Evolutionary conservation across 106 monocot species (phyloP).

Genomic region (Platanthera zijinensis): DNA sequence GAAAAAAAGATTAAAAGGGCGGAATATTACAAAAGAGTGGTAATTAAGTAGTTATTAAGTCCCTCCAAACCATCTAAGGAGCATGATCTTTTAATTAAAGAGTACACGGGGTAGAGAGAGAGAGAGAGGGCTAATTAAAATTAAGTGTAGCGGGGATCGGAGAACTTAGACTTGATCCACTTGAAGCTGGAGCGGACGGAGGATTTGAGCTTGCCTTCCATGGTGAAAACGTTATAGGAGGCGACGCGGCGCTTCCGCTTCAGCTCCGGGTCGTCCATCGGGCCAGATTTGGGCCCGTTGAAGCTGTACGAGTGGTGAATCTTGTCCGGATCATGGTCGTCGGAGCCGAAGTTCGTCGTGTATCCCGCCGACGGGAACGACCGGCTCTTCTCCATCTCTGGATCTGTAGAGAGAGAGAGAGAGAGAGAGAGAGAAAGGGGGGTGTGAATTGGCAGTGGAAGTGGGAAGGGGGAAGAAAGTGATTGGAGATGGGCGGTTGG

Average conservation of each 20-base stretch:
- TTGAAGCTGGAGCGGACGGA: constrained; percentile 40
- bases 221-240: constrained; percentile 36
- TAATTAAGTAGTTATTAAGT: neutral
- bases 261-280: constrained; percentile 25
- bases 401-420: neutral
- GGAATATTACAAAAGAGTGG: neutral
- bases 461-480: neutral
- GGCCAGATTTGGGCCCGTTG: constrained; percentile 34
- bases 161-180: constrained; percentile 60
- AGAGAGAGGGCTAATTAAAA: neutral
- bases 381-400: constrained; percentile 46
- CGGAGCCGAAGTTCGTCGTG: constrained; percentile 23
- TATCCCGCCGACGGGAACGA: constrained; percentile 26
- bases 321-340: constrained; percentile 4
- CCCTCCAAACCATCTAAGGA: neutral
- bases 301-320: constrained; percentile 37
- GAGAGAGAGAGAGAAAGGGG: neutral
- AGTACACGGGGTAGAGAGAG: neutral
- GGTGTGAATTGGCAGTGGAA: no score
- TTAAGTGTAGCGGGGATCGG: constrained; percentile 19
- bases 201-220: constrained; percentile 47
- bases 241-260: constrained; percentile 51
- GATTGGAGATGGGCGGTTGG: neutral
- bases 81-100: neutral
- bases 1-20: no score